Evolutionary conservation across 768 basidiomycete species (phyloP).

Genomic region (Phlebiopsis flavidoalba): DNA sequence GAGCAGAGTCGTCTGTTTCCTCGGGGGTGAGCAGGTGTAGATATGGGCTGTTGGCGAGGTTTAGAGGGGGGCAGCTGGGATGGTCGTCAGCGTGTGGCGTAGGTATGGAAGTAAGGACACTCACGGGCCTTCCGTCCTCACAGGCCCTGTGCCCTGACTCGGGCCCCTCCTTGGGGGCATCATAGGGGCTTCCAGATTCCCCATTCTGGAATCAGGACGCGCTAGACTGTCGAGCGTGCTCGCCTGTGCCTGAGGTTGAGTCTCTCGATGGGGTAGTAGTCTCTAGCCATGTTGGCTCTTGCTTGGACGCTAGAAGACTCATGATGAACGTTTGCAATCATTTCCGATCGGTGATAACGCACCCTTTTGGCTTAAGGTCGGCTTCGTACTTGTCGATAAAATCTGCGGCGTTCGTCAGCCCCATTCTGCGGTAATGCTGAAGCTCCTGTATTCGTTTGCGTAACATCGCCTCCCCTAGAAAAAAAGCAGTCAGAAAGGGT

Average conservation of each 20-base stretch:
- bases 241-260: slow-evolving; percentile 39
- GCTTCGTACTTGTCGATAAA: slow-evolving; percentile 87
- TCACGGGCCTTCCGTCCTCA: slow-evolving; percentile 37
- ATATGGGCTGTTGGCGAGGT: slow-evolving; percentile 85
- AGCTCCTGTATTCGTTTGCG: slow-evolving; percentile 88
- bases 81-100: background rate
- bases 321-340: slow-evolving; percentile 6
- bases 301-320: background rate
- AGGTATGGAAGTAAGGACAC: slow-evolving; percentile 14
- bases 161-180: slow-evolving; percentile 44
- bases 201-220: slow-evolving; percentile 50
- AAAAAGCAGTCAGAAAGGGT: background rate
- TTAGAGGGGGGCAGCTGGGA: slow-evolving; percentile 57
- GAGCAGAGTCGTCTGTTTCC: slow-evolving; percentile 89
- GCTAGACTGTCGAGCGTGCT: slow-evolving; percentile 46
- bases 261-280: slow-evolving; percentile 42
- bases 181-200: slow-evolving; percentile 49
- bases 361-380: slow-evolving; percentile 73
- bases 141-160: slow-evolving; percentile 1
- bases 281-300: background rate
- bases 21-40: slow-evolving; percentile 84
- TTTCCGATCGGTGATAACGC: slow-evolving; percentile 23
- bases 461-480: slow-evolving; percentile 77
- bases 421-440: slow-evolving; percentile 85
- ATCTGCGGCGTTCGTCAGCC: slow-evolving; percentile 79